Conservation (phyloP, 169 alveolate species). For the Ichthyophthirius multifiliis region DNA sequence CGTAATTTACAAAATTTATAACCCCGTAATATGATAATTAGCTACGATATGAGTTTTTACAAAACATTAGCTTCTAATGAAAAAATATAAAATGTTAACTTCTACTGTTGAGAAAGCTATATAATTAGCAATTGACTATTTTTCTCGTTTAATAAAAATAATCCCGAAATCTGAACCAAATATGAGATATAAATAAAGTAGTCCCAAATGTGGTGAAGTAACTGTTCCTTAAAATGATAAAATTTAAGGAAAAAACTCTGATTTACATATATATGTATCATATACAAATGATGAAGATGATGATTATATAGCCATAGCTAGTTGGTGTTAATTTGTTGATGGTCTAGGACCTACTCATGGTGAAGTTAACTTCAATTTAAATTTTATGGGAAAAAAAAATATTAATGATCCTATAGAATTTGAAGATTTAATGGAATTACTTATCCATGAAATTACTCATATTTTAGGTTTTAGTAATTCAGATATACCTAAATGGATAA, state of each 20-base stretch:
- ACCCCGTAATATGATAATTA: not conserved
- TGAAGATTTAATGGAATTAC: not conserved
- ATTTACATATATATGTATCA: not conserved
- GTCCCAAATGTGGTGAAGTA: not conserved
- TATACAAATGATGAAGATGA: not conserved
- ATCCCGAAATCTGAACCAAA: not conserved
- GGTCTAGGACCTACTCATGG: not conserved
- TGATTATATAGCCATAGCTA: not conserved
- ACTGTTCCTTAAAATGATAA: not conserved
- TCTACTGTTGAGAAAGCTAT: not conserved
- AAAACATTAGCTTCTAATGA: not conserved
- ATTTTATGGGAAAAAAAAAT: not conserved
- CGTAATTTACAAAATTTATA: not conserved
- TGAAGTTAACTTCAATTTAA: not conserved
- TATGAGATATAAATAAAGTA: too few relatives aligned
- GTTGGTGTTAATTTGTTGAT: not conserved
- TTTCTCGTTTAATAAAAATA: too few relatives aligned
- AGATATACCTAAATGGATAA: not conserved
- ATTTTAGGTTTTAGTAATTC: not conserved
- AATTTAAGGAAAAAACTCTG: not conserved
- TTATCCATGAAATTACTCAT: slow-evolving; percentile 3
- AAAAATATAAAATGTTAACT: too few relatives aligned
- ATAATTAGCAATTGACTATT: not conserved
- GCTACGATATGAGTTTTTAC: not conserved
- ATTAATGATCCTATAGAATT: not conserved